A percentile compares a stretch with the other conserved stretches of the same genome.
Evolutionary conservation across 2,329 filamentous ascomycete species (phyloP).

Genomic region (Xylaria sp.): DNA sequence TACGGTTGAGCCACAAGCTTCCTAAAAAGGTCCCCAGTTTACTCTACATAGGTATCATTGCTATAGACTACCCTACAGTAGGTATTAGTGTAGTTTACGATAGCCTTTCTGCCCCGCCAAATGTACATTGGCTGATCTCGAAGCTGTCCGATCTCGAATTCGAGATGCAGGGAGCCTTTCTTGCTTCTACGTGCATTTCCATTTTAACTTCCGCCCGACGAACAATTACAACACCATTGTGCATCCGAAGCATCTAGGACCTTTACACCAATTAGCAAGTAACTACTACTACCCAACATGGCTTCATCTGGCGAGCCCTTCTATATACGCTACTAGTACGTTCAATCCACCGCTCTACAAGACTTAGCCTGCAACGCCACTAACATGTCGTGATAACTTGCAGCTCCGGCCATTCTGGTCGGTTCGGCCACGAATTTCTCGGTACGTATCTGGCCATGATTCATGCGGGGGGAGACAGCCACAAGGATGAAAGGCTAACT

Average conservation of each 20-base stretch:
- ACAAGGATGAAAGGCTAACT: not conserved
- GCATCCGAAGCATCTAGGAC: not conserved
- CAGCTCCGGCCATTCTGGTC: slow-evolving; percentile 96
- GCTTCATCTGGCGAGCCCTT: slow-evolving; percentile 80
- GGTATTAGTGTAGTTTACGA: too few species aligned
- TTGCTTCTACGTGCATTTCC: slow-evolving; percentile 1
- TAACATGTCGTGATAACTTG: slow-evolving; percentile 21
- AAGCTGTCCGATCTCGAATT: slow-evolving; percentile 19
- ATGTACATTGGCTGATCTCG: slow-evolving; percentile 9
- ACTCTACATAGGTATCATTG: too few species aligned
- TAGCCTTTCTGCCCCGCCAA: slow-evolving; percentile 24
- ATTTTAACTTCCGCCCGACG: not conserved
- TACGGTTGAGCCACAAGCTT: not conserved
- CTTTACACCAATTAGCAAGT: not conserved
- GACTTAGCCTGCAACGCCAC: not conserved
- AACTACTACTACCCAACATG: slow-evolving; percentile 32
- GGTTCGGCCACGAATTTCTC: slow-evolving; percentile 97
- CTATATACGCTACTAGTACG: slow-evolving; percentile 97
- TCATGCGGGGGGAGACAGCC: slow-evolving; percentile 17
- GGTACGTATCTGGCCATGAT: slow-evolving; percentile 63
- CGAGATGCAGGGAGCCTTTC: slow-evolving; percentile 16
- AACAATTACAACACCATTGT: not conserved
- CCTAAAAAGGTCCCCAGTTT: too few species aligned
- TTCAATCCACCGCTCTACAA: slow-evolving; percentile 28
- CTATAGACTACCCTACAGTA: too few species aligned